Conservation (phyloP, 1,139 yeast genomes). For the Blastobotrys illinoisensis region DNA sequence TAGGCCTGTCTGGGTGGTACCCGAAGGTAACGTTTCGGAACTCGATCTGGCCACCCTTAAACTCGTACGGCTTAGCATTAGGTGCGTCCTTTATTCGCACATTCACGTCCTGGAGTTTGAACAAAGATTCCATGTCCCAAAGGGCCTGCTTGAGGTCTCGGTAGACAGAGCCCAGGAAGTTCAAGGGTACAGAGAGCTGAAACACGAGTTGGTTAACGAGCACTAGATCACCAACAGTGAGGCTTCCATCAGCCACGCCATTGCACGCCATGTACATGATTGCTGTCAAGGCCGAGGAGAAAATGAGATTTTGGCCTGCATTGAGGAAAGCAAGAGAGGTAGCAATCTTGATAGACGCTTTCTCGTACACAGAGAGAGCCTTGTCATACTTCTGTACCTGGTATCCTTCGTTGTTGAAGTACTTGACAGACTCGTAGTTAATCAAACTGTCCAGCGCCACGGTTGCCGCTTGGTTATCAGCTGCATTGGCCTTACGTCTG, state of each 20-base stretch:
- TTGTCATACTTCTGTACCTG: slow-evolving; percentile 75
- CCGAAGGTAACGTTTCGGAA: slow-evolving; percentile 94
- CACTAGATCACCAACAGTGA: slow-evolving; percentile 95
- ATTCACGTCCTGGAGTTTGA: slow-evolving; percentile 56
- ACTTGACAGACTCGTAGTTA: slow-evolving; percentile 90
- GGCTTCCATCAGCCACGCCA: slow-evolving; percentile 75
- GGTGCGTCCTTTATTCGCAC: slow-evolving; percentile 58
- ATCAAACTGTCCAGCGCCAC: slow-evolving; percentile 92
- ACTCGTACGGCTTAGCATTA: slow-evolving; percentile 53
- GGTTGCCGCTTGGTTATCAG: slow-evolving; percentile 91
- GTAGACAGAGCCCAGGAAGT: slow-evolving; percentile 91
- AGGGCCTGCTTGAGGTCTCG: slow-evolving; percentile 86
- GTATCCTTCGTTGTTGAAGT: slow-evolving; percentile 80
- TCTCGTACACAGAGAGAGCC: slow-evolving; percentile 72
- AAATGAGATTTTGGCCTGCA: slow-evolving; percentile 87
- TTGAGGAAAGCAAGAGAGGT: slow-evolving; percentile 87
- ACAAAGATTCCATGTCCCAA: slow-evolving; percentile 27
- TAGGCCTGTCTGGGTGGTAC: slow-evolving; percentile 83
- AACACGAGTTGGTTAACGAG: slow-evolving; percentile 91
- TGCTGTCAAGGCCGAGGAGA: slow-evolving; percentile 85
- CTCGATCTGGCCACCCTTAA: slow-evolving; percentile 61
- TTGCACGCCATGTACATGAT: slow-evolving; percentile 99
- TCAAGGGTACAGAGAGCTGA: slow-evolving; percentile 90
- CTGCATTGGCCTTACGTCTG: slow-evolving; percentile 84
- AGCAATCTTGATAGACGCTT: slow-evolving; percentile 81